Evolutionary conservation across 2,329 filamentous ascomycete genomes (phyloP).

Genomic region (Talaromyces funiculosus): DNA sequence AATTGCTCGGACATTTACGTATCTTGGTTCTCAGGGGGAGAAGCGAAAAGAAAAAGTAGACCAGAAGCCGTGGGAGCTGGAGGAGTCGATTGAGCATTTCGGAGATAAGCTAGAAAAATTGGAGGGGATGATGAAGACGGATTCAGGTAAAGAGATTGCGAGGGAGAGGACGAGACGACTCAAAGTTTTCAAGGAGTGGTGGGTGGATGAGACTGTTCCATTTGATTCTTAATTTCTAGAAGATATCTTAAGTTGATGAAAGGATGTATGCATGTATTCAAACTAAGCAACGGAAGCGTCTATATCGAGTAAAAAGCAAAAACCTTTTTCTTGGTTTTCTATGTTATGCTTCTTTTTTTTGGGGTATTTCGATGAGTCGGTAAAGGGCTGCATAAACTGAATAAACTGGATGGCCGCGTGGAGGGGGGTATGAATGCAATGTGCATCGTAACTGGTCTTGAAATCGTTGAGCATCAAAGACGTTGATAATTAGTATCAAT

Average conservation of each 20-base stretch:
- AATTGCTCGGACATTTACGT: slow-evolving; percentile 72
- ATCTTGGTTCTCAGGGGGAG: slow-evolving; percentile 54
- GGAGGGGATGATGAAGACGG: slow-evolving; percentile 56
- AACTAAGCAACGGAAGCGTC: slow-evolving; percentile 6
- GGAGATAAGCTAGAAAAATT: slow-evolving; percentile 67
- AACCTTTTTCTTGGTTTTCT: slow-evolving; percentile 13
- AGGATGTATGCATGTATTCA: slow-evolving; percentile 8
- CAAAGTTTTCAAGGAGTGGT: slow-evolving; percentile 48
- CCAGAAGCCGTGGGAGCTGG: slow-evolving; percentile 45
- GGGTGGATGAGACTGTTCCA: slow-evolving; percentile 45
- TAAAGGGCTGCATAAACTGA: background rate
- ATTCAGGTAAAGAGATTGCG: slow-evolving; percentile 47
- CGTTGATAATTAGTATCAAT: background rate
- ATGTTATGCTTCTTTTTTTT: slow-evolving; percentile 14
- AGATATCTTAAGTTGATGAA: too few relatives aligned
- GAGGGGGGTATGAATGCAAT: slow-evolving; percentile 8
- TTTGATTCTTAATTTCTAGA: background rate
- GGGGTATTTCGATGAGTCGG: slow-evolving; percentile 4
- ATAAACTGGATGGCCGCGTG: background rate
- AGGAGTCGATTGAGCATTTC: slow-evolving; percentile 67
- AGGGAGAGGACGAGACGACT: slow-evolving; percentile 45
- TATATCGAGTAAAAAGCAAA: slow-evolving; percentile 5
- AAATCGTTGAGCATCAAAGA: background rate
- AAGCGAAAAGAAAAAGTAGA: slow-evolving; percentile 19
- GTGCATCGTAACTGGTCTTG: background rate